phyloP scores from a whole-genome alignment of 208 protist species.

The Acanthamoeba healyi region DNA sequence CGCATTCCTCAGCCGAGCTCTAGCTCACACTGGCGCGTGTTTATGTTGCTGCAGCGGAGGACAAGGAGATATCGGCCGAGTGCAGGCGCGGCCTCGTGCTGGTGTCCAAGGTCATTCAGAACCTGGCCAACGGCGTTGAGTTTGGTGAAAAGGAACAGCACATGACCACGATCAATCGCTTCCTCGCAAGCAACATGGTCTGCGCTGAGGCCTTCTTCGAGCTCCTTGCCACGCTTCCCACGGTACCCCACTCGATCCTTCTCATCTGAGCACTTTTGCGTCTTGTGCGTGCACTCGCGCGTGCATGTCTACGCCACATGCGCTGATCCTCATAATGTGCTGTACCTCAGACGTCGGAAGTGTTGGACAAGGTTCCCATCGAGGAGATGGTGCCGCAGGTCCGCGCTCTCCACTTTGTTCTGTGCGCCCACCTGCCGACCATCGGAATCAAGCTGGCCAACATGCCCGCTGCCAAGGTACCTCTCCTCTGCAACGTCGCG shows the following conservation, averaged over 20 bases:
- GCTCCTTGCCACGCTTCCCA: neutral
- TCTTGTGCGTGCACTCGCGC: no score
- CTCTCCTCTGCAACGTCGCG: neutral
- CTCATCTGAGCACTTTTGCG: no score
- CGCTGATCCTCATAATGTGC: no score
- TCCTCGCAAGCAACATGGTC: slow-evolving; percentile 43
- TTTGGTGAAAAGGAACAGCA: slow-evolving; percentile 42
- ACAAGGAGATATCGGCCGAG: slow-evolving; percentile 14
- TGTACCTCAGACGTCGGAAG: neutral
- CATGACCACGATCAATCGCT: neutral
- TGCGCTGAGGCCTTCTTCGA: slow-evolving; percentile 42
- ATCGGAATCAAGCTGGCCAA: slow-evolving; percentile 1
- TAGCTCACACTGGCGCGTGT: neutral
- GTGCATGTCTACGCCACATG: no score
- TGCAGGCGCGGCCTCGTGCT: slow-evolving; percentile 27
- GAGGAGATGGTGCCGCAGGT: slow-evolving; percentile 29
- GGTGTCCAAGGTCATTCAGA: slow-evolving; percentile 55
- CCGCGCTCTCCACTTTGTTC: neutral
- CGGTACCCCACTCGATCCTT: neutral
- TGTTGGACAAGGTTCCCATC: neutral
- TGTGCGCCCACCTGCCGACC: slow-evolving; percentile 6
- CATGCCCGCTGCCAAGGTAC: slow-evolving; percentile 3
- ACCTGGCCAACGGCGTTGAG: slow-evolving; percentile 58
- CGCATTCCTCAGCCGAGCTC: no score
- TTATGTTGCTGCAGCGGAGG: neutral